phyloP scores from a whole-genome alignment of 164 flowering plant genomes.

The Dillenia turbinata region DNA sequence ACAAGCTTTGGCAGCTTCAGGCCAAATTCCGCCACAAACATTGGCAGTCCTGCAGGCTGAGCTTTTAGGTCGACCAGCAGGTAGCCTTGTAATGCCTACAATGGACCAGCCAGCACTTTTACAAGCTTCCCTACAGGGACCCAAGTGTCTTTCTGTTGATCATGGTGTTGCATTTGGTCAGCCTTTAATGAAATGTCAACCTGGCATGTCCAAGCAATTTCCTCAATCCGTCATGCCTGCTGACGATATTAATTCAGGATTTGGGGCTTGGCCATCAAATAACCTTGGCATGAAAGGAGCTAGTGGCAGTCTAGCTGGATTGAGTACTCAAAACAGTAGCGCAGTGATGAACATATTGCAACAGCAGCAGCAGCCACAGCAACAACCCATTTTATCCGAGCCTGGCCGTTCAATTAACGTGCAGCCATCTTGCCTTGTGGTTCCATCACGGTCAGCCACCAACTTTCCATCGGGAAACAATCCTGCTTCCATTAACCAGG shows the following conservation, averaged over 20 bases:
- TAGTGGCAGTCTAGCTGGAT: conserved; percentile 23
- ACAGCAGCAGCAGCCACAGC: conserved; percentile 35
- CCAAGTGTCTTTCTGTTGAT: conserved; percentile 48
- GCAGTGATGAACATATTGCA: conserved; percentile 41
- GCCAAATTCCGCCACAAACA: conserved; percentile 72
- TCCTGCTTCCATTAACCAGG: conserved; percentile 41
- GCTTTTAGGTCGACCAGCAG: conserved; percentile 58
- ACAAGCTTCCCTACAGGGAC: conserved; percentile 47
- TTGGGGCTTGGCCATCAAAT: conserved; percentile 47
- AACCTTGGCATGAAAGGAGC: conserved; percentile 32
- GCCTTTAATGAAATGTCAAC: conserved; percentile 44
- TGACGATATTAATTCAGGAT: conserved; percentile 42
- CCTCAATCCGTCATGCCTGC: conserved; percentile 31
- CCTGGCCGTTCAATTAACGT: conserved; percentile 50
- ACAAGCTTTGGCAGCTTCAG: conserved; percentile 74
- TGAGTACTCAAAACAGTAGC: conserved; percentile 33
- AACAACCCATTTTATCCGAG: conserved; percentile 31
- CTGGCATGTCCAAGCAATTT: conserved; percentile 40
- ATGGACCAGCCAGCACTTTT: conserved; percentile 47
- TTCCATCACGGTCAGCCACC: conserved; percentile 45
- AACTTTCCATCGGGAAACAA: conserved; percentile 39
- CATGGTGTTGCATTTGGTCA: conserved; percentile 49
- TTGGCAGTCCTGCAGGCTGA: conserved; percentile 73
- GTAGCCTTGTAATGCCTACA: conserved; percentile 38
- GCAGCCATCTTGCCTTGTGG: conserved; percentile 73